Evolutionary conservation across 805 yeast genomes (phyloP).

Genomic region (Wickerhamiella dianesei): DNA sequence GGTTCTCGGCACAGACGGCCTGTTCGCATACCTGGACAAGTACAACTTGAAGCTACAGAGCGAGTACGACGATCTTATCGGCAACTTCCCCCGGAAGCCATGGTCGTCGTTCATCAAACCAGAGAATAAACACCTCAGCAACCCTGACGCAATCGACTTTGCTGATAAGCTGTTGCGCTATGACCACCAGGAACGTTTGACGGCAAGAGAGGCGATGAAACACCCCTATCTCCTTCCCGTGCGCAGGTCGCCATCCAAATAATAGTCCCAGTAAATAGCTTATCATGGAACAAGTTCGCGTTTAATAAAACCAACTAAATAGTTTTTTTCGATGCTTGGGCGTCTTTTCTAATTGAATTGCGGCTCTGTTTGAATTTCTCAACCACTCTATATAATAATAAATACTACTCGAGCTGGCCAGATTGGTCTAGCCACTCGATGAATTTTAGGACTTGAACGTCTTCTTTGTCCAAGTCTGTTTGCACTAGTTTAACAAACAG

Average conservation of each 20-base stretch:
- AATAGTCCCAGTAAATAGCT: neutral
- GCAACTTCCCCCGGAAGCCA: constrained; percentile 68
- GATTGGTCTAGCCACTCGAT: constrained; percentile 17
- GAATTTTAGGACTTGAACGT: constrained; percentile 23
- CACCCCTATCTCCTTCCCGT: constrained; percentile 49
- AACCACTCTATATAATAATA: neutral
- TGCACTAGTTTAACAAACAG: constrained; percentile 28
- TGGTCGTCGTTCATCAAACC: constrained; percentile 69
- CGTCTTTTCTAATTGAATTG: neutral
- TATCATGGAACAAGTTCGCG: neutral
- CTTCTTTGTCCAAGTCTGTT: constrained; percentile 27
- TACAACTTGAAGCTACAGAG: constrained; percentile 57
- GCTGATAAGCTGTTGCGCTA: constrained; percentile 61
- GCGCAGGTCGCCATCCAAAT: constrained; percentile 5
- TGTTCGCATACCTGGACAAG: constrained; percentile 50
- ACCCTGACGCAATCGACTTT: constrained; percentile 61
- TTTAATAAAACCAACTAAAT: neutral
- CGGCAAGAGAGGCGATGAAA: constrained; percentile 78
- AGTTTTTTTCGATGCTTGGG: neutral
- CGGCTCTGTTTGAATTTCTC: neutral
- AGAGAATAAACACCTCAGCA: constrained; percentile 53
- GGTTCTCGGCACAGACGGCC: constrained; percentile 72
- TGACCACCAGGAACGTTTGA: constrained; percentile 77
- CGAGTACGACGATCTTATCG: constrained; percentile 62
- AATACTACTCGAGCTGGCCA: constrained; percentile 2